These are phyloP conservation scores for Bruguiera sexangula DNA, from an alignment of 345 rosid species.

Conservation along the genomic window DNA sequence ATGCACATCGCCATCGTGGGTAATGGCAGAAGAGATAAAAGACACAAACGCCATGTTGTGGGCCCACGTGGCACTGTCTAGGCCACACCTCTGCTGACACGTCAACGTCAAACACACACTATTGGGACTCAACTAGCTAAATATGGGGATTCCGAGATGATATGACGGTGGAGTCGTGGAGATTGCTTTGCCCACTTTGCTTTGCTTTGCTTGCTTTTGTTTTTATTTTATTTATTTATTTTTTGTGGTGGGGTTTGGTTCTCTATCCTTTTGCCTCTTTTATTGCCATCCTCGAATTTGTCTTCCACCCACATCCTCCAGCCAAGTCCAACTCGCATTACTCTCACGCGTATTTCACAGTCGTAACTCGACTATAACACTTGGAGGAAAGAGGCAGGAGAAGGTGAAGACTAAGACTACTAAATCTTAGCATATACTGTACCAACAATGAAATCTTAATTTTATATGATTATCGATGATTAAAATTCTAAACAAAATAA, in stretches of 20 bases:
- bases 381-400: no score
- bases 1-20: background rate
- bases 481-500: no score
- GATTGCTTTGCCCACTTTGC: background rate
- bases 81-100: conserved; percentile 25
- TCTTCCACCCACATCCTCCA: conserved; percentile 5
- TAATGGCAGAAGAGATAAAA: background rate
- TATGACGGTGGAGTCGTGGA: background rate
- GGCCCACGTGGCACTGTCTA: conserved; percentile 21
- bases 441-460: no score
- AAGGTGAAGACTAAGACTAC: no score
- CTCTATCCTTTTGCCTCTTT: background rate
- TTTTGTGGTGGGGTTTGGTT: background rate
- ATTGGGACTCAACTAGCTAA: background rate
- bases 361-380: no score
- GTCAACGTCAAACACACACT: conserved; percentile 29
- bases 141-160: conserved; percentile 21
- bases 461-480: no score
- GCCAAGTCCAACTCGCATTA: background rate
- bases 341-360: no score
- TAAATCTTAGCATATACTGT: no score
- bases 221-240: background rate
- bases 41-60: background rate
- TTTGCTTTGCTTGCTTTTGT: background rate
- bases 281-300: background rate